Base-by-base conservation (phyloP, 2,329 filamentous ascomycete species). In the Hymenoscyphus fraxineus region DNA sequence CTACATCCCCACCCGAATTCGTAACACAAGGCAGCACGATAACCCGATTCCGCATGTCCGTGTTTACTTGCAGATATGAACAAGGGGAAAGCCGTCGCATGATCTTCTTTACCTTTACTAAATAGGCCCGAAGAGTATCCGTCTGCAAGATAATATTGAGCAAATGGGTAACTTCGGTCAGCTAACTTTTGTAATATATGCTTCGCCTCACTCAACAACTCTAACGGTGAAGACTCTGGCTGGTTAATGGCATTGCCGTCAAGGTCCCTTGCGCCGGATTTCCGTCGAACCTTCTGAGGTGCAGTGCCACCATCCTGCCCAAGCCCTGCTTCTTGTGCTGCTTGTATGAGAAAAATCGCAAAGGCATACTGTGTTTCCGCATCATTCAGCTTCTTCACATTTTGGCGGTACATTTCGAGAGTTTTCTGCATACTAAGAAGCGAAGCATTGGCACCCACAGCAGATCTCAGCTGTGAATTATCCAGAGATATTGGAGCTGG, bases 1-100 rank as follows among this genome's bases (percentile, higher is more conserved):
- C 92, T 88, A 73, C 90, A 96, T 51, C 95, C 95, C 95, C 95
- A 99, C 67, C 93, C 95, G 77, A 97, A 98, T 77, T 99, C 95
- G 79, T 98, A 98, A 80, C 93, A 97, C 63, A 99, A 82, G 16
- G 91, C 95, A 61, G 94, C 90, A 63, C 95, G 90, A 78, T 97
- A 99, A 41, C 89, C 93, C 64, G 95, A 95, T 80, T 99, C 95
- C 58, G 95, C 93, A 77, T 99, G 95, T 39, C 95, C 95, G 78
- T 97, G 95, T 79, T 98, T 99, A 73, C 92, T 94, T 9, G 95
- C 95, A 16, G 95, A 86, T 44, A 97, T 84, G 75, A 99, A 99
- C 38, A 98, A 86, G 9, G 92, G 90, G 74, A 98, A 98, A 0
- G 95, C 93, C 51, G 91, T 88, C 74, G 93, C 92, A 75, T 96